Evolutionary conservation across 495 filamentous ascomycete species (phyloP).

Genomic region (Parathielavia hyrcaniae): DNA sequence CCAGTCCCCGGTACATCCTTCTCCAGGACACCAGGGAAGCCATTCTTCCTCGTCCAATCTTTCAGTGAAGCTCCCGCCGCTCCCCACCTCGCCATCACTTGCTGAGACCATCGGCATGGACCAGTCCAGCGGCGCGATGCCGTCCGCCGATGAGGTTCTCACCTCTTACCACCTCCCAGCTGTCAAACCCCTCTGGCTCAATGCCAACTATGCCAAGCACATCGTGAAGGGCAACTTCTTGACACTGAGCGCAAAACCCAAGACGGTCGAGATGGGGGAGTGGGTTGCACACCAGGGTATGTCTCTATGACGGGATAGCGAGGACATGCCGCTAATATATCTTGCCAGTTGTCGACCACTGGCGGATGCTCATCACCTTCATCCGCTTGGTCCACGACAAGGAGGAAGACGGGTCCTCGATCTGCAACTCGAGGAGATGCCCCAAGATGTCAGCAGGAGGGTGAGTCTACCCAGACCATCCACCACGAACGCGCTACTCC

Average conservation of each 20-base stretch:
- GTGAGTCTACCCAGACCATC: conserved; percentile 49
- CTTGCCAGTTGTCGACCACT: conserved; percentile 78
- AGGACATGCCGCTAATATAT: conserved; percentile 3
- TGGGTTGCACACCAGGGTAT: conserved; percentile 93
- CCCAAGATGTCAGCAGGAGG: conserved; percentile 86
- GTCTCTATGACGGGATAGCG: conserved; percentile 18
- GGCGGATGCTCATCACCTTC: conserved; percentile 73
- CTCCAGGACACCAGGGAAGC: conserved; percentile 10
- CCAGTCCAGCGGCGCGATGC: conserved; percentile 26
- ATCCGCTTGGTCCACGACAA: conserved; percentile 75
- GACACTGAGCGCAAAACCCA: conserved; percentile 87
- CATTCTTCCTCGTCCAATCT: conserved; percentile 22
- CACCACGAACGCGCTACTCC: too few species aligned
- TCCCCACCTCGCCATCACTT: conserved; percentile 31
- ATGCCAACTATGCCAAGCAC: conserved; percentile 72
- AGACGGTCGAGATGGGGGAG: conserved; percentile 83
- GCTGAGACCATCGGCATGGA: conserved; percentile 37
- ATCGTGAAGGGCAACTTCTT: conserved; percentile 95
- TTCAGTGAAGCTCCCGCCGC: conserved; percentile 30
- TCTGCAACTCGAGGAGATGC: conserved; percentile 77
- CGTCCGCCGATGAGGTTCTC: conserved; percentile 44
- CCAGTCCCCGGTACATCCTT: conserved; percentile 5
- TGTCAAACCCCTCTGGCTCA: conserved; percentile 38
- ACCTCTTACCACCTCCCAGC: conserved; percentile 48
- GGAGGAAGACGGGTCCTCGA: conserved; percentile 63